Percentiles rank a stretch among this genome's conserved stretches.
phyloP scores from a whole-genome alignment of 78 protist species.

The Speleostelium caveatum region DNA sequence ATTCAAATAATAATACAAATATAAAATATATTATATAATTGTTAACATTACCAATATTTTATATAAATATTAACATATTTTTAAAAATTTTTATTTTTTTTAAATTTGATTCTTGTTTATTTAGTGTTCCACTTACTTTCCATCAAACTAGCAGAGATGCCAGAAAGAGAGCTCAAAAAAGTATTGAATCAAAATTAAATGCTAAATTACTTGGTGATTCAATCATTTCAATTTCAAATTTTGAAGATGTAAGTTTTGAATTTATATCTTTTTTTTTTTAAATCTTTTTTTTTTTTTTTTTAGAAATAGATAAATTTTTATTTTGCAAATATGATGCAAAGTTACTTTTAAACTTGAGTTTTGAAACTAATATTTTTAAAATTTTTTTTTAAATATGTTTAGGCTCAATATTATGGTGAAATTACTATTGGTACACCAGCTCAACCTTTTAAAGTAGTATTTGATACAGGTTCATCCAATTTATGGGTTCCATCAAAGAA shows the following conservation, averaged over 20 bases:
- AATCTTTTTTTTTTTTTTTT: too few species aligned
- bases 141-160: constrained; percentile 21
- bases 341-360: too few species aligned
- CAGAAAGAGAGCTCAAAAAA: constrained; percentile 55
- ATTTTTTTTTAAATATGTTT: background rate
- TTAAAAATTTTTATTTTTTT: background rate
- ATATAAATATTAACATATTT: background rate
- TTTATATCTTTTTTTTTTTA: too few species aligned
- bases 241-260: constrained; percentile 23
- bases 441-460: constrained; percentile 94
- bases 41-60: background rate
- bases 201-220: constrained; percentile 22
- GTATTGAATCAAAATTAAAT: constrained; percentile 1
- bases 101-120: background rate
- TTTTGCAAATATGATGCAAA: background rate
- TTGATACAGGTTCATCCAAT: constrained; percentile 98
- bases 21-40: background rate
- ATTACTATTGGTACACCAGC: constrained; percentile 97
- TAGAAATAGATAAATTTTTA: too few species aligned
- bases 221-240: constrained; percentile 56
- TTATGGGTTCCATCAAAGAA: constrained; percentile 92
- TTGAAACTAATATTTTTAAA: background rate
- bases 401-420: constrained; percentile 96
- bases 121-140: constrained; percentile 57
- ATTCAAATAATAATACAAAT: background rate